Evolutionary conservation across 2,329 filamentous ascomycete species (phyloP).

Genomic region (Phialemonium atrogriseum): DNA sequence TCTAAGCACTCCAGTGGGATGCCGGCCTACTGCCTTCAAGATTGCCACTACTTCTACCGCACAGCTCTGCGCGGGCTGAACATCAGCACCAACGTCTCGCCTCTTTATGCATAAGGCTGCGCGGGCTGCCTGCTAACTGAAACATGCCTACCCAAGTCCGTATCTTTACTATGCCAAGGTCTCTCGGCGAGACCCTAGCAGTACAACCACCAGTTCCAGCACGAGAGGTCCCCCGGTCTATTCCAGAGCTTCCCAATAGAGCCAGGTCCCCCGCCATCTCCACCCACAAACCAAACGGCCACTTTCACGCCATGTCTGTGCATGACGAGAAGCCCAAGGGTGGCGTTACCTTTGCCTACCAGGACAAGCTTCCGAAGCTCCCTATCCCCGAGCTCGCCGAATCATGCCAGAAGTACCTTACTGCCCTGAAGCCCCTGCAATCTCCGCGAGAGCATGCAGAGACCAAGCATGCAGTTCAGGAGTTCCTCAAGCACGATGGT

Average conservation of each 20-base stretch:
- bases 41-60: constrained; percentile 91
- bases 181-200: constrained; percentile 63
- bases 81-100: constrained; percentile 70
- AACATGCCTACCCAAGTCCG: constrained; percentile 58
- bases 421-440: constrained; percentile 74
- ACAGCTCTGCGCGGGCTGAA: constrained; percentile 80
- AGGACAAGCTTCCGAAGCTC: constrained; percentile 83
- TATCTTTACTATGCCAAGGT: constrained; percentile 60
- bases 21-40: constrained; percentile 74
- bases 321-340: constrained; percentile 48
- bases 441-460: constrained; percentile 73
- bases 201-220: constrained; percentile 27
- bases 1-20: constrained; percentile 45
- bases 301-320: constrained; percentile 39
- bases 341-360: constrained; percentile 80
- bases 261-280: constrained; percentile 21
- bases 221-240: constrained; percentile 30
- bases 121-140: constrained; percentile 35
- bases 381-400: constrained; percentile 83
- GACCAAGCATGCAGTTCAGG: constrained; percentile 68
- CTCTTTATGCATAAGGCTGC: constrained; percentile 52
- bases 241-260: constrained; percentile 25
- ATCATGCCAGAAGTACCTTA: constrained; percentile 72
- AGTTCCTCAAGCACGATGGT: constrained; percentile 76
- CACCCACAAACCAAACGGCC: constrained; percentile 18